Base-by-base conservation (phyloP, 1,139 yeast species). In the Yamadazyma blattariae region DNA sequence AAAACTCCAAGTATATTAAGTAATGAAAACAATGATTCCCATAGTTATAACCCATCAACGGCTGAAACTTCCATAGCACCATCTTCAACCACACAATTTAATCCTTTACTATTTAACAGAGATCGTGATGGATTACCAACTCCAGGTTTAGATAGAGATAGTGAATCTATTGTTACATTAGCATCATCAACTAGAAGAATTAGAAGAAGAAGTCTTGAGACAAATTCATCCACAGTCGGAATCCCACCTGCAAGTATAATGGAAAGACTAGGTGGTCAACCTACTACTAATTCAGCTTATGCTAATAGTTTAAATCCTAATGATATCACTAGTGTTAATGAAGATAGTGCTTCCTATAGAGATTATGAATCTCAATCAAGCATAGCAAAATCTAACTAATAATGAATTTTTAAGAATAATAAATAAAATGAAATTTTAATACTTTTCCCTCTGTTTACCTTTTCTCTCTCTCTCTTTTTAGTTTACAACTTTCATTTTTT, bases 221-320 rank as follows among this genome's bases (percentile, higher is more conserved):
- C 83, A 10, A 77, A 74, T 45, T 72, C 82, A 30, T 74, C 81
- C 42, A 74, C 81, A 2, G 63, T 77, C 9, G 82, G 82, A 0
- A 78, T 78, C n/a, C 76, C 83, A 1, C 83, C 84, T 0, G 81
- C 82, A 2, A 74, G 81, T 41, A 77, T 78, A 9, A 59, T 77
- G 63, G 83, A 77, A 42, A 58, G 82, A 38, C 12, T 44, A 14
- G 38, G 45, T n/a, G 45, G 29, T 7, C 50, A 44, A 21, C 47
- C 45, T 3, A 39, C 41, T 10, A 29, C 45, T 13, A 40, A 34
- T 27, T 40, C 46, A 3, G 40, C 45, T 7, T 43, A 44, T 29
- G 44, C 47, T 14, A 44, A 36, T 17, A 46, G 48, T 41, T 29
- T 44, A 12, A 40, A 35, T 24, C 37, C 32, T 10, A 37, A 35